Percentiles rank a stretch among this genome's conserved stretches.
phyloP scores from a whole-genome alignment of 1,139 yeast species.

The Citeromyces hawaiiensis region DNA sequence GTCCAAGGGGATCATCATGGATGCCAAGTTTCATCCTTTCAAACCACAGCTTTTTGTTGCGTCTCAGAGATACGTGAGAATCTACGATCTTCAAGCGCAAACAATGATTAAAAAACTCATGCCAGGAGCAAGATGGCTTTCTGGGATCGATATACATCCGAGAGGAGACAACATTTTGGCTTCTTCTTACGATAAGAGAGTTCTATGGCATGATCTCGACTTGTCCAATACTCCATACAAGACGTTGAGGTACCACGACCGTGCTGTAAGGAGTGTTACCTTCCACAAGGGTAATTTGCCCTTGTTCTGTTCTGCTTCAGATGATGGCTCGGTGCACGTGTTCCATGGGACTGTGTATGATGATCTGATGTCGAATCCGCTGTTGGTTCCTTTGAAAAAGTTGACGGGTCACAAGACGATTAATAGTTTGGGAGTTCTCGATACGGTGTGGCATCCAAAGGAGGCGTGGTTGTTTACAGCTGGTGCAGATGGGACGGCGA shows the following conservation, averaged over 20 bases:
- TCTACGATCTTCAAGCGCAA: slow-evolving; percentile 85
- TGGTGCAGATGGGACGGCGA: slow-evolving; percentile 96
- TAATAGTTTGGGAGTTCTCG: slow-evolving; percentile 79
- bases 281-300: slow-evolving; percentile 85
- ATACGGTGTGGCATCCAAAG: slow-evolving; percentile 90
- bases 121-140: slow-evolving; percentile 96
- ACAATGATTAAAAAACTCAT: slow-evolving; percentile 66
- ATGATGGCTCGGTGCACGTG: slow-evolving; percentile 86
- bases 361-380: slow-evolving; percentile 89
- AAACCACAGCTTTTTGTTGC: slow-evolving; percentile 91
- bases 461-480: slow-evolving; percentile 98
- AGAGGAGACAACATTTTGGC: slow-evolving; percentile 91
- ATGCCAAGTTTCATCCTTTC: slow-evolving; percentile 94
- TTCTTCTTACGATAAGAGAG: slow-evolving; percentile 88
- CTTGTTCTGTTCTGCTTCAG: slow-evolving; percentile 90
- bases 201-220: slow-evolving; percentile 95
- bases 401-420: slow-evolving; percentile 82
- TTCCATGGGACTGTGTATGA: slow-evolving; percentile 97
- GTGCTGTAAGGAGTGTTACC: slow-evolving; percentile 80
- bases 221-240: slow-evolving; percentile 84
- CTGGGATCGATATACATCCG: slow-evolving; percentile 88
- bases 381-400: slow-evolving; percentile 91
- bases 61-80: slow-evolving; percentile 82
- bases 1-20: slow-evolving; percentile 89
- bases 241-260: slow-evolving; percentile 86